Evolutionary conservation across 208 protist species (phyloP).

Genomic region (Leishmania turanica): DNA sequence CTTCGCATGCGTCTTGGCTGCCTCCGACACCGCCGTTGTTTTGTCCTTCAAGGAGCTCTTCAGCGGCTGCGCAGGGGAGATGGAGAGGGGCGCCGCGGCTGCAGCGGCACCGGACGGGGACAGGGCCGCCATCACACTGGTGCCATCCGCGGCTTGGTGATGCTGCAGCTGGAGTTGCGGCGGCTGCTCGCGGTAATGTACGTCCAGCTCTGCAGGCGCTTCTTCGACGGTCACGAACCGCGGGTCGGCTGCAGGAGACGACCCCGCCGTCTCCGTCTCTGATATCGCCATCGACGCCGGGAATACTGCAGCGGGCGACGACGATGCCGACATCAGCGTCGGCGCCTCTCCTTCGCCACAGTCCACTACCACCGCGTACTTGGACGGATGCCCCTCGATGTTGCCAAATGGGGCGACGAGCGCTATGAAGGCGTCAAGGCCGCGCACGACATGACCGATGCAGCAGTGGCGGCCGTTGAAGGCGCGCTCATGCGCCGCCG

Average conservation of each 20-base stretch:
- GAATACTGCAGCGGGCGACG: background rate
- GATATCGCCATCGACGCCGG: conserved; percentile 5
- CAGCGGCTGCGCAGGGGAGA: conserved; percentile 2
- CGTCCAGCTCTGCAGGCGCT: background rate
- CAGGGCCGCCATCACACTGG: background rate
- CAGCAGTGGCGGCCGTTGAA: conserved; percentile 76
- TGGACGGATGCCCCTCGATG: conserved; percentile 64
- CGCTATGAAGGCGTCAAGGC: conserved; percentile 57
- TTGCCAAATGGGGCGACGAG: conserved; percentile 70
- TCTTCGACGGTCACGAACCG: background rate
- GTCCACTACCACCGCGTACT: conserved; percentile 76
- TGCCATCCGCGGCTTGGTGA: background rate
- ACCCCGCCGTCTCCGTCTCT: background rate
- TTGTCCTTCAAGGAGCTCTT: conserved; percentile 39
- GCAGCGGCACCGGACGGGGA: background rate
- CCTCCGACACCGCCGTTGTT: background rate
- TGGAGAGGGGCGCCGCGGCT: background rate
- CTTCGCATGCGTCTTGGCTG: conserved; percentile 16
- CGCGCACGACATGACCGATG: conserved; percentile 59
- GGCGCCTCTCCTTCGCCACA: conserved; percentile 57
- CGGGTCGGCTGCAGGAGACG: background rate
- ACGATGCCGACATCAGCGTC: conserved; percentile 9
- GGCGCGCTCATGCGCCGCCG: conserved; percentile 47
- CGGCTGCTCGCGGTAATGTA: background rate
- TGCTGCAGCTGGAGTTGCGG: background rate